Percentiles rank a stretch among this genome's conserved stretches.
phyloP scores from a whole-genome alignment of 1,139 yeast genomes.

The Suhomyces chickasaworum region DNA sequence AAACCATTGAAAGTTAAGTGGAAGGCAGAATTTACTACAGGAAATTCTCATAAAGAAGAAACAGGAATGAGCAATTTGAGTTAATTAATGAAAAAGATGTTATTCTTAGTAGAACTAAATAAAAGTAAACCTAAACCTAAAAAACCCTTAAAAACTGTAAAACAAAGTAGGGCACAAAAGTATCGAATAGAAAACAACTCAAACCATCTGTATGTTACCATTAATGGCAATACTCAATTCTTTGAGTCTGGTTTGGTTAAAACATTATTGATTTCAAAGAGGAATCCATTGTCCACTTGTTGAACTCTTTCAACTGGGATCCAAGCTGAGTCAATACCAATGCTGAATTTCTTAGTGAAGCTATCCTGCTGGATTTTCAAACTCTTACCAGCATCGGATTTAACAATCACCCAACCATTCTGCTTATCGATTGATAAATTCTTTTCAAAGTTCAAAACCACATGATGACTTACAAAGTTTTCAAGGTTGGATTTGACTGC shows the following conservation, averaged over 20 bases:
- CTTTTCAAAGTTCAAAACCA: slow-evolving; percentile 34
- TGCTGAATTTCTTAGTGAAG: slow-evolving; percentile 29
- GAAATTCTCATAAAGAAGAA: slow-evolving; percentile 52
- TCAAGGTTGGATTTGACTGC: slow-evolving; percentile 49
- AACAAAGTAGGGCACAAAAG: neutral
- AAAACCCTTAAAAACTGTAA: neutral
- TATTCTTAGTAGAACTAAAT: slow-evolving; percentile 10
- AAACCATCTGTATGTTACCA: neutral
- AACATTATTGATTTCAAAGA: slow-evolving; percentile 28
- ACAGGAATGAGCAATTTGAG: slow-evolving; percentile 52
- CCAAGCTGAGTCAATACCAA: slow-evolving; percentile 29
- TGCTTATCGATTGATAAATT: slow-evolving; percentile 21
- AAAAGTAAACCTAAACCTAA: slow-evolving; percentile 1
- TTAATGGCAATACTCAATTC: neutral
- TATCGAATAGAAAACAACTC: neutral
- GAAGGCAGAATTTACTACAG: slow-evolving; percentile 63
- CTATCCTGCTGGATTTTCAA: slow-evolving; percentile 43
- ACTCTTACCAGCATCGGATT: slow-evolving; percentile 42
- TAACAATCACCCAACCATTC: slow-evolving; percentile 30
- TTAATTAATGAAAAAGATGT: slow-evolving; percentile 7
- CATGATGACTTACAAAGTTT: slow-evolving; percentile 56
- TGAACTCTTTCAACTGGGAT: slow-evolving; percentile 42
- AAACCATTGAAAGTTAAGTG: slow-evolving; percentile 73
- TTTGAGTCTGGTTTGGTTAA: slow-evolving; percentile 14
- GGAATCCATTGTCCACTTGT: slow-evolving; percentile 60